These are phyloP conservation scores for Alternaria novae-zelandiae DNA, from an alignment of 2,329 filamentous ascomycete genomes.

Conservation along the genomic window DNA sequence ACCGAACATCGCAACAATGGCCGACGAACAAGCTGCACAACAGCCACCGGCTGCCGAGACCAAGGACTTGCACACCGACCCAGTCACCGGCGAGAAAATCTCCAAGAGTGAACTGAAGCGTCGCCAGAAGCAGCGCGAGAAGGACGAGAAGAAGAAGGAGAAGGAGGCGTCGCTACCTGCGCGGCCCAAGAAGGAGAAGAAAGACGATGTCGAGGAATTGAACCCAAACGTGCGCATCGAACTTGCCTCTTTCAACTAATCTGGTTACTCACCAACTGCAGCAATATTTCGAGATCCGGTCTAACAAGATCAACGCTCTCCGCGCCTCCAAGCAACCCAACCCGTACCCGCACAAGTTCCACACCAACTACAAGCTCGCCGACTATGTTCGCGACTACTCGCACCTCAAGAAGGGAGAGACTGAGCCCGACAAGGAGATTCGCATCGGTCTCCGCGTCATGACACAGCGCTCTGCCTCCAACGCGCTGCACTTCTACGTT, in stretches of 20 bases:
- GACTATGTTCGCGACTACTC: constrained; percentile 81
- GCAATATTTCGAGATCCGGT: constrained; percentile 98
- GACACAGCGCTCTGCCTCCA: constrained; percentile 37
- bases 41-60: constrained; percentile 40
- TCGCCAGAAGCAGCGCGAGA: constrained; percentile 87
- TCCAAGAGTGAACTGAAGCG: constrained; percentile 77
- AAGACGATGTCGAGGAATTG: constrained; percentile 72
- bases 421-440: constrained; percentile 75
- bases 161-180: constrained; percentile 74
- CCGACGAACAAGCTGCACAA: constrained; percentile 36
- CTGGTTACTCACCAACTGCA: constrained; percentile 42
- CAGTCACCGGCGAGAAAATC: constrained; percentile 86
- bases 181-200: constrained; percentile 64
- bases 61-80: constrained; percentile 80
- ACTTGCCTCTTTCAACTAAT: constrained; percentile 32
- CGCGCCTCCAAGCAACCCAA: constrained; percentile 76
- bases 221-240: constrained; percentile 67
- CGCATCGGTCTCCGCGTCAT: constrained; percentile 86
- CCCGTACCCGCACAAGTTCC: constrained; percentile 90
- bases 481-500: constrained; percentile 40
- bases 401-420: constrained; percentile 86
- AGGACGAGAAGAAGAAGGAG: constrained; percentile 88
- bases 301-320: constrained; percentile 78
- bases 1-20: constrained; percentile 37
- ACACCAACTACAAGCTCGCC: constrained; percentile 80